phyloP scores from a whole-genome alignment of 2,329 filamentous ascomycete species.

The Atkinsonella hypoxylon region DNA sequence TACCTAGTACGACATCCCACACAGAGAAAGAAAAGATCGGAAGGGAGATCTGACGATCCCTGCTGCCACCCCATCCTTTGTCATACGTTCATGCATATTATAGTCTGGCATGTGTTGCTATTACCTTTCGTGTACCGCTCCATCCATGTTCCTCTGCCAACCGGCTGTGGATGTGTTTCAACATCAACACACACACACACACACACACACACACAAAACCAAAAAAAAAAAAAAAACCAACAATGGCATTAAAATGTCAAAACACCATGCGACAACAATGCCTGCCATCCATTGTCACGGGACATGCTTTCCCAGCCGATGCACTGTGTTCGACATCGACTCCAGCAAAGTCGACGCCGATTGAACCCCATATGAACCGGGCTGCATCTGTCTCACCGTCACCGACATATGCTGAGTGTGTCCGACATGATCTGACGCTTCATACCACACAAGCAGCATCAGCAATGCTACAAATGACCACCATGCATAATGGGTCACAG shows the following conservation, averaged over 20 bases:
- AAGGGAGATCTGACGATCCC: neutral
- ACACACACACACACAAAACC: no score
- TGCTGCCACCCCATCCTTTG: neutral
- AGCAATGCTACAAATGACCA: neutral
- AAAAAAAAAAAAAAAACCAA: neutral
- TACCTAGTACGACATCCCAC: no score
- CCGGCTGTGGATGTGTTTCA: neutral
- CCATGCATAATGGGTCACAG: neutral
- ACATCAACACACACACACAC: neutral
- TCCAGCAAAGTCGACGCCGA: neutral
- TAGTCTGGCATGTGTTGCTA: neutral
- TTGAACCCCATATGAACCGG: neutral
- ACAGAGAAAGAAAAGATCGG: neutral
- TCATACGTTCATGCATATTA: neutral
- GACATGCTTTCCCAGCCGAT: no score
- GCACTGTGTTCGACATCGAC: no score
- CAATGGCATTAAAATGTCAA: neutral
- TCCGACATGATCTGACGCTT: neutral
- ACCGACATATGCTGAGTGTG: neutral
- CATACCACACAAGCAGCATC: neutral
- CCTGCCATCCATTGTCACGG: neutral
- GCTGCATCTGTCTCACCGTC: neutral
- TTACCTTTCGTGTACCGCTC: neutral
- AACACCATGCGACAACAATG: neutral
- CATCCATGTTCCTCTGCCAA: constrained; percentile 3